Evolutionary conservation across 1,284 basidiomycete species (phyloP), one percentile per base, ranked within the genome.

Genomic region (Ustilago trichophora): DNA sequence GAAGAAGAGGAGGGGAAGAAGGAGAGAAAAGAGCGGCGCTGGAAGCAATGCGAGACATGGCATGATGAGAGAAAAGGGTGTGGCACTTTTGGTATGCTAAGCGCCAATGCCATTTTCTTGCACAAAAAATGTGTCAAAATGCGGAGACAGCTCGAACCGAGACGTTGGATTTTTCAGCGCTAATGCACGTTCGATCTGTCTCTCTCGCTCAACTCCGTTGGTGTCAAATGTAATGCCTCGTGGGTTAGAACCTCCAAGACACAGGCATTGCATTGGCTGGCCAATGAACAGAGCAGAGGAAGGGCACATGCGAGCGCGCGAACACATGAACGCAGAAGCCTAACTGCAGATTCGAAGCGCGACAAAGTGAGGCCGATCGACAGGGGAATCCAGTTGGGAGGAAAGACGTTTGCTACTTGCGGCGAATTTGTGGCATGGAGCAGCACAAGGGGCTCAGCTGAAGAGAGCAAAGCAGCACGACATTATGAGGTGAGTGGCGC

Each of bases 401-500:
- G 4, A 31, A 32, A n/a, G 16, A 9, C 41, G n/a, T 19, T 44
- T 44, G 22, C 42, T 44, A 33, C 11, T 34, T 44, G 31, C 29
- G 29, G 42, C 42, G 42, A 44, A n/a, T 32, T 44, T 32, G 11
- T 18, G 4, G 19, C 7, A n/a, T 18, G 15, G n/a, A 25, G 38
- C n/a, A 16, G 9, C 8, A 29, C 13, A 29, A 13, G 27, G 25
- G n/a, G 19, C 37, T 42, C 38, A 42, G 25, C 26, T 44, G 42
- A 33, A 34, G 6, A 6, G 11, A 34, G 9, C 42, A 12, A 33
- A 44, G 11, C 7, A 11, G 42, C 4, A 13, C n/a, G 31, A 29
- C 18, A 33, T 13, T 15, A 26, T 50, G 47, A 42, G 29, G 47
- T 41, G 31, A 26, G 47, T 41, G 47, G 47, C 47, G 46, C 29